phyloP scores from a whole-genome alignment of 2,329 filamentous ascomycete genomes.

The Phialocephala sp. region DNA sequence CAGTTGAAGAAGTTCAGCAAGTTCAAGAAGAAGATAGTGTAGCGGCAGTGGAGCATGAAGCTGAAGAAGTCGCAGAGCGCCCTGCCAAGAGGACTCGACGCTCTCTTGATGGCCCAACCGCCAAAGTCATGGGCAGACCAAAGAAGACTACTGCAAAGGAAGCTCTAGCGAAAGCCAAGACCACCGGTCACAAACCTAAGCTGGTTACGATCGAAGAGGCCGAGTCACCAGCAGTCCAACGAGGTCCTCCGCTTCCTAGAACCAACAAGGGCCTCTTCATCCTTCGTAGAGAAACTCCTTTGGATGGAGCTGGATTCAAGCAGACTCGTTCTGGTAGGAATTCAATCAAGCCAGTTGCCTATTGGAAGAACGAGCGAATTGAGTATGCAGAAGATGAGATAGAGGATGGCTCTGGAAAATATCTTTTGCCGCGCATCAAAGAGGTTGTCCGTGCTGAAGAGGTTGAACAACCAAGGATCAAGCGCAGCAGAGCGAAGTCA shows the following conservation, averaged over 20 bases:
- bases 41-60: constrained; percentile 22
- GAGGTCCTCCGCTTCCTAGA: constrained; percentile 47
- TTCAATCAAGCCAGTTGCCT: constrained; percentile 79
- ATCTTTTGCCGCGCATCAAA: constrained; percentile 73
- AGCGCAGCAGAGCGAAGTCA: constrained; percentile 35
- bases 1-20: constrained; percentile 1
- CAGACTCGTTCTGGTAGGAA: constrained; percentile 78
- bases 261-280: constrained; percentile 56
- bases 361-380: constrained; percentile 84
- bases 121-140: constrained; percentile 14
- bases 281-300: constrained; percentile 55
- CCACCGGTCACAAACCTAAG: constrained; percentile 27
- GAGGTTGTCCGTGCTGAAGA: constrained; percentile 79
- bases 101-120: constrained; percentile 23
- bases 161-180: constrained; percentile 24
- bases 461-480: constrained; percentile 48
- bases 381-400: constrained; percentile 66
- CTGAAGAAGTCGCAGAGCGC: constrained; percentile 20
- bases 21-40: background rate
- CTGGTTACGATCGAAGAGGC: constrained; percentile 34
- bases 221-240: constrained; percentile 39
- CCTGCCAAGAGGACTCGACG: constrained; percentile 31
- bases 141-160: constrained; percentile 26
- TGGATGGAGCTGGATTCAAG: constrained; percentile 45
- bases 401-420: constrained; percentile 56